Evolutionary conservation across 2,329 filamentous ascomycete genomes (phyloP).

Genomic region (Dothistroma pini): DNA sequence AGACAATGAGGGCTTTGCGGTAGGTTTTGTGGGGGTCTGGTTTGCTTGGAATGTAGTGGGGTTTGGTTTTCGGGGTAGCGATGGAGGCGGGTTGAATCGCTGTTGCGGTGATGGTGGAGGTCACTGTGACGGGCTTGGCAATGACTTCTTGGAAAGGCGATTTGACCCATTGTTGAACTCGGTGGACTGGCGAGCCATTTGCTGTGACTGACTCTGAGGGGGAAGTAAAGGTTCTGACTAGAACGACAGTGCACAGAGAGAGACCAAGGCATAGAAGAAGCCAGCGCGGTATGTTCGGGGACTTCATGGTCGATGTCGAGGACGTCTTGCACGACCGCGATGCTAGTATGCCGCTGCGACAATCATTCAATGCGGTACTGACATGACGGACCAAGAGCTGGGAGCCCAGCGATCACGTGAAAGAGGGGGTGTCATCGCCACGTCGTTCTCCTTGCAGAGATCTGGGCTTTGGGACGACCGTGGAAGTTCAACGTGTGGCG

Average conservation of each 20-base stretch:
- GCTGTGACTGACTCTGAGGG: not conserved
- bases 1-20: conserved; percentile 7
- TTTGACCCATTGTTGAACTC: conserved; percentile 2
- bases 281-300: not conserved
- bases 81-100: not conserved
- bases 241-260: not conserved
- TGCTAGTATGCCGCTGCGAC: not conserved
- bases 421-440: too few relatives aligned
- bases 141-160: conserved; percentile 1
- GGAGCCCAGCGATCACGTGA: too few relatives aligned
- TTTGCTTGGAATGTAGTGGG: conserved; percentile 4
- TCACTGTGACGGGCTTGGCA: not conserved
- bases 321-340: not conserved
- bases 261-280: not conserved
- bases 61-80: conserved; percentile 4
- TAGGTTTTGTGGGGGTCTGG: not conserved
- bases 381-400: not conserved
- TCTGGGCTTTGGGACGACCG: too few relatives aligned
- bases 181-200: not conserved
- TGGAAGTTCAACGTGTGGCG: too few relatives aligned
- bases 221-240: not conserved
- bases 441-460: too few relatives aligned
- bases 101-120: not conserved
- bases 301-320: not conserved
- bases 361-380: not conserved